These are phyloP conservation scores for Oenanthe javanica DNA, from an alignment of 140 eudicot genomes.

Conservation along the genomic window DNA sequence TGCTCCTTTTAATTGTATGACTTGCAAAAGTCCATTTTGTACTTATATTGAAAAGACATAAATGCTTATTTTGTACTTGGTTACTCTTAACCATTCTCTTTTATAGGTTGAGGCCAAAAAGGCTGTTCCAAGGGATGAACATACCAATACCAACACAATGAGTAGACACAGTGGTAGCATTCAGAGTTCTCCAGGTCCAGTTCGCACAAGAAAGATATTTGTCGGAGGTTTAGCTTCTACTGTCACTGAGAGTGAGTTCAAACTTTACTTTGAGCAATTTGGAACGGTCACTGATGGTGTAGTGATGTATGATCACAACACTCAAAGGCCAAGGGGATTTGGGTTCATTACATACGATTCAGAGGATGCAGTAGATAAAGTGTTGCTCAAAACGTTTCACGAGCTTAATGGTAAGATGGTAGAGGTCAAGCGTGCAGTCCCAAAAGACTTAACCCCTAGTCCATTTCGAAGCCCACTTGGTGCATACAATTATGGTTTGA, in stretches of 20 bases:
- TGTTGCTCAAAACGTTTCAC: conserved; percentile 40
- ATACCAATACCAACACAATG: conserved; percentile 26
- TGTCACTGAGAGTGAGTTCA: conserved; percentile 54
- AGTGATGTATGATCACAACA: conserved; percentile 70
- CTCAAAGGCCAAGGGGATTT: conserved; percentile 71
- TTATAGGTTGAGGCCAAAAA: conserved; percentile 58
- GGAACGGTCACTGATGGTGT: conserved; percentile 62
- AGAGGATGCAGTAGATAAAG: conserved; percentile 60
- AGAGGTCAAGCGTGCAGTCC: conserved; percentile 69
- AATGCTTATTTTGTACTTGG: neutral
- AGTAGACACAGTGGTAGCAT: conserved; percentile 54
- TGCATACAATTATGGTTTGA: conserved; percentile 41
- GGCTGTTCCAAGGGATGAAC: conserved; percentile 64
- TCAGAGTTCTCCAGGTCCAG: conserved; percentile 56
- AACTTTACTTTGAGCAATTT: conserved; percentile 53
- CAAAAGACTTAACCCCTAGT: conserved; percentile 57
- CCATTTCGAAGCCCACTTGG: conserved; percentile 43
- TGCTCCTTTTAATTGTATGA: neutral
- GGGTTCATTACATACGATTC: conserved; percentile 66
- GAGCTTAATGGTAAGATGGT: conserved; percentile 66
- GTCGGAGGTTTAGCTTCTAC: conserved; percentile 77
- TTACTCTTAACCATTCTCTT: neutral
- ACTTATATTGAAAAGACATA: neutral
- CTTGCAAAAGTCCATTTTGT: neutral
- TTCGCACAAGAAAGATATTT: conserved; percentile 54